Evolutionary conservation across 176 grass and related monocot genomes (phyloP), one percentile per base, ranked within the genome.

Genomic region (Alloteropsis semialata): DNA sequence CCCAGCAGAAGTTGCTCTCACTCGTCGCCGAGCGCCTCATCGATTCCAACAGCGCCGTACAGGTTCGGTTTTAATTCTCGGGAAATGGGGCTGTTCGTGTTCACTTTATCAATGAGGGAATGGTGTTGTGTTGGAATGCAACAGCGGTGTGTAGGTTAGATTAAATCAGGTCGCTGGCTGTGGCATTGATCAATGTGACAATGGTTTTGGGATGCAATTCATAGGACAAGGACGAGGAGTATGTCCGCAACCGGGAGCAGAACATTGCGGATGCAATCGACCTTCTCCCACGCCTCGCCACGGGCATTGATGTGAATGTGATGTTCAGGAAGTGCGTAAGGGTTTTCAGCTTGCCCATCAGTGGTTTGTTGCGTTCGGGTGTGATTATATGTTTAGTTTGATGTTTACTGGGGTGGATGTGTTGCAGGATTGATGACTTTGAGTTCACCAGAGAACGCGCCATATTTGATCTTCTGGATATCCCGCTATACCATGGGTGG

Each of bases 401-500:
- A 84, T 22, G 81, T 54, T 66, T 62, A 19, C 50, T 76, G 57
- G 15, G 37, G 24, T 71, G 8, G 59, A 21, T 10, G 63, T 57
- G 17, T 59, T 85, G 74, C 77, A 99, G 97, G 91, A 89, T 99
- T 10, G 84, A 94, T 87, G 93, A 99, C 83, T 99, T 99, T 85
- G 96, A 99, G 77, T 99, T 99, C 82, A 99, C 96, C 50, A 74
- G 82, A 57, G 93, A 99, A 79, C 87, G 96, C 48, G 89, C 96
- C 62, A 99, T 99, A 85, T 99, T 99, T 85, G 96, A 99, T 78
- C 96, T 99, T 82, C 87, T 99, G 2, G 93, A 96, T 88, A 96
- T 99, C 69, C 91, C 93, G 10, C 50, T 99, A 12, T 99, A 89
- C 56, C 96, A 99, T 87, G 96, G 96, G 38, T 99, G 96, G 96